Percentiles rank a stretch among this genome's conserved stretches.
phyloP scores from a whole-genome alignment of 768 basidiomycete genomes.

The Kwoniella sp. region DNA sequence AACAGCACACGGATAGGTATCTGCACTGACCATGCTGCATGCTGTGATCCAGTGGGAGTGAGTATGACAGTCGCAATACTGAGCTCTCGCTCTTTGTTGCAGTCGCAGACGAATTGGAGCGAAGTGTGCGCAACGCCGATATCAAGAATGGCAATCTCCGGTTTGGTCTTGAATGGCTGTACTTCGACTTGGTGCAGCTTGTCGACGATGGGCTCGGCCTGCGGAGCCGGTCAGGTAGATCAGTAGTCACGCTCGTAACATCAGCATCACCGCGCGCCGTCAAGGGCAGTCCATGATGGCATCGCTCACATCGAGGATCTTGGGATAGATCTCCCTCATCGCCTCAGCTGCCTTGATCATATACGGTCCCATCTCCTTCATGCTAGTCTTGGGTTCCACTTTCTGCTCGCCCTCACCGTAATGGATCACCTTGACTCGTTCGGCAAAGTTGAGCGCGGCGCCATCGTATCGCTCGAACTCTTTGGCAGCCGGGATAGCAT shows the following conservation, averaged over 20 bases:
- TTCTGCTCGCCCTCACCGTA: not conserved
- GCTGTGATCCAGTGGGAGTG: not conserved
- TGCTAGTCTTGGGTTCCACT: not conserved
- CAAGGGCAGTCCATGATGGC: not conserved
- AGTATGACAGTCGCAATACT: not conserved
- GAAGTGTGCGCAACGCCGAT: not conserved
- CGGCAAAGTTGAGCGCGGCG: not conserved
- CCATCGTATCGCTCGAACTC: not conserved
- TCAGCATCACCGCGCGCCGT: no score
- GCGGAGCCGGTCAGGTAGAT: not conserved
- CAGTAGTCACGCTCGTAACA: no score
- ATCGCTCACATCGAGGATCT: conserved; percentile 1
- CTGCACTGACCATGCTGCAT: not conserved
- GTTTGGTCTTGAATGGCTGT: not conserved
- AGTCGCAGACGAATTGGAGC: not conserved
- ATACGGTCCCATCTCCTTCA: not conserved
- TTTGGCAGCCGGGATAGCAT: not conserved
- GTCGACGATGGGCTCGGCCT: not conserved
- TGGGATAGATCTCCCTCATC: not conserved
- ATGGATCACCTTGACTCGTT: conserved; percentile 3
- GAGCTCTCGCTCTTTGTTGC: not conserved
- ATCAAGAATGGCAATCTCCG: not conserved
- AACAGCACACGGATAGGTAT: no score
- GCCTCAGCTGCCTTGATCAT: not conserved
- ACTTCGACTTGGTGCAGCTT: not conserved